phyloP scores from a whole-genome alignment of 2,329 filamentous ascomycete species.

The Calonectria crousiana region DNA sequence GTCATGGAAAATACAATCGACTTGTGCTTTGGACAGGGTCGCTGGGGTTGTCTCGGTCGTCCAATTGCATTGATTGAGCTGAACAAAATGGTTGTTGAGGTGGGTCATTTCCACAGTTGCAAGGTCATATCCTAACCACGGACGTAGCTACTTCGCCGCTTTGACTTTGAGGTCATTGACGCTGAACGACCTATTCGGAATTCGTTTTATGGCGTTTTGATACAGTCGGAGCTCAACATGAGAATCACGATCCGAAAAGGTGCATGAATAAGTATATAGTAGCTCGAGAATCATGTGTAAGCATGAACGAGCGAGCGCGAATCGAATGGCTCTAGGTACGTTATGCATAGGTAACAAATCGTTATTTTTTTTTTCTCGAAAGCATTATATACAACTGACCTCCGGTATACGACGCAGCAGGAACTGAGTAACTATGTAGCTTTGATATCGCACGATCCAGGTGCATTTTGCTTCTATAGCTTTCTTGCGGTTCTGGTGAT shows the following conservation, averaged over 20 bases:
- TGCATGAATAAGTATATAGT: not conserved
- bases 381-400: too few relatives aligned
- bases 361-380: too few relatives aligned
- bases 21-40: slow-evolving; percentile 20
- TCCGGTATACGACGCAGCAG: too few relatives aligned
- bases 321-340: too few relatives aligned
- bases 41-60: slow-evolving; percentile 20
- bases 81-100: slow-evolving; percentile 9
- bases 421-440: too few relatives aligned
- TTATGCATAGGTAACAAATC: too few relatives aligned
- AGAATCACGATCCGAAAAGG: not conserved
- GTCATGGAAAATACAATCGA: slow-evolving; percentile 19
- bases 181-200: not conserved
- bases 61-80: slow-evolving; percentile 13
- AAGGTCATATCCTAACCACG: not conserved
- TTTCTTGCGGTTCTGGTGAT: too few relatives aligned
- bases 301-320: too few relatives aligned
- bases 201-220: not conserved
- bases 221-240: not conserved
- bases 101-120: not conserved
- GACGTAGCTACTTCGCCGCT: not conserved
- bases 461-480: too few relatives aligned
- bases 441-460: too few relatives aligned
- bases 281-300: not conserved
- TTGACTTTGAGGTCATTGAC: not conserved